phyloP scores from a whole-genome alignment of 2,329 filamentous ascomycete species.

The Sclerotiophoma versabilis region DNA sequence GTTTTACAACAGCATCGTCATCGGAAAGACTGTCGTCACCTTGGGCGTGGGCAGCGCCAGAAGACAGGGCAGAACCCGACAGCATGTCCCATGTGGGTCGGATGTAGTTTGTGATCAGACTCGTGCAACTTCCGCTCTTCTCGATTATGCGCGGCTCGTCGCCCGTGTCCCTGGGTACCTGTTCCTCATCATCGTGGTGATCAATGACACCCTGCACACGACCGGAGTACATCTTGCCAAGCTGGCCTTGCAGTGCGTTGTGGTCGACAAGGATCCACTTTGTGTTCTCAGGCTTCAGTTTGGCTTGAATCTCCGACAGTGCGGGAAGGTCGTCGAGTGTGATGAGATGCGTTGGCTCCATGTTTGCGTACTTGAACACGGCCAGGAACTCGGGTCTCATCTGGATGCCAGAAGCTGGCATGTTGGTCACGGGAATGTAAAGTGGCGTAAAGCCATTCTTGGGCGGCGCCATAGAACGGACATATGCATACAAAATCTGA shows the following conservation, averaged over 20 bases:
- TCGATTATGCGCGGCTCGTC: conserved; percentile 67
- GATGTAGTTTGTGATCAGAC: conserved; percentile 69
- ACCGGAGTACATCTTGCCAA: conserved; percentile 61
- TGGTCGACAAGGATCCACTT: conserved; percentile 81
- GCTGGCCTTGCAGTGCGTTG: conserved; percentile 71
- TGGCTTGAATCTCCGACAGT: conserved; percentile 57
- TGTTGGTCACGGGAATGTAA: conserved; percentile 77
- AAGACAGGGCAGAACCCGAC: conserved; percentile 52
- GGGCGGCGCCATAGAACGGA: conserved; percentile 66
- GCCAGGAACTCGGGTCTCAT: conserved; percentile 77
- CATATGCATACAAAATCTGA: conserved; percentile 75
- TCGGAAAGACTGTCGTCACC: conserved; percentile 48
- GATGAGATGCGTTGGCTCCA: conserved; percentile 68
- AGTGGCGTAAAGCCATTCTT: conserved; percentile 56
- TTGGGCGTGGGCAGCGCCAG: conserved; percentile 49
- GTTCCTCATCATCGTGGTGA: conserved; percentile 77
- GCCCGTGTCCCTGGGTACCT: conserved; percentile 56
- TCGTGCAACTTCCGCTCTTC: conserved; percentile 75
- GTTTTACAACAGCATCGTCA: conserved; percentile 44
- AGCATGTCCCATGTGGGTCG: conserved; percentile 63
- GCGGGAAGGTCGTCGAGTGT: conserved; percentile 67
- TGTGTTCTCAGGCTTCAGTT: conserved; percentile 63
- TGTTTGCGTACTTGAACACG: conserved; percentile 67
- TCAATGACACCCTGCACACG: conserved; percentile 73
- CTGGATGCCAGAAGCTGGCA: conserved; percentile 70